phyloP scores from a whole-genome alignment of 2,329 filamentous ascomycete genomes.

The Onygenales sp. region DNA sequence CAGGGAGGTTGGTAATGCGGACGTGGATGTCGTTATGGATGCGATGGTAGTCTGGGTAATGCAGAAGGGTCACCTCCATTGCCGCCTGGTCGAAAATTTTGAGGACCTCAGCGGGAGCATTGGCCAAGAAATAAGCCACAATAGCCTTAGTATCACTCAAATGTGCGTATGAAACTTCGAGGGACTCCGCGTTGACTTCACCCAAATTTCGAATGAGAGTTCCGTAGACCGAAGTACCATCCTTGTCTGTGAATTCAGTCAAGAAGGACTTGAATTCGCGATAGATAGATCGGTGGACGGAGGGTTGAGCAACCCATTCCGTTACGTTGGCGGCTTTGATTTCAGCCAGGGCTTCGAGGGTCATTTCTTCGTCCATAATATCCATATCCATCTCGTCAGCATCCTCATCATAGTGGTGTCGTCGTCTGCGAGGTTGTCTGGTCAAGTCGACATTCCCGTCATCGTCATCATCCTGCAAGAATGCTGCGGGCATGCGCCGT shows the following conservation, averaged over 20 bases:
- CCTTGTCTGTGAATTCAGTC: slow-evolving; percentile 87
- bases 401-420: slow-evolving; percentile 90
- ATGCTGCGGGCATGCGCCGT: slow-evolving; percentile 53
- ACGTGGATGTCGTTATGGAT: slow-evolving; percentile 98
- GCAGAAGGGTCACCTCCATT: slow-evolving; percentile 89
- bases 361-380: slow-evolving; percentile 92
- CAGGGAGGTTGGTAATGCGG: slow-evolving; percentile 86
- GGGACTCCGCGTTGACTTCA: slow-evolving; percentile 89
- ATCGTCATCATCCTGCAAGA: slow-evolving; percentile 66
- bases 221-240: slow-evolving; percentile 86
- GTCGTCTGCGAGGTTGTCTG: slow-evolving; percentile 70
- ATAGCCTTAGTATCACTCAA: slow-evolving; percentile 84
- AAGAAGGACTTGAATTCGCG: slow-evolving; percentile 96
- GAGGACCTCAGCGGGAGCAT: slow-evolving; percentile 87
- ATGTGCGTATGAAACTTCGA: slow-evolving; percentile 94
- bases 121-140: slow-evolving; percentile 89
- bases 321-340: slow-evolving; percentile 88
- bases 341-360: slow-evolving; percentile 81
- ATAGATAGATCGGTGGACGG: slow-evolving; percentile 86
- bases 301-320: slow-evolving; percentile 86
- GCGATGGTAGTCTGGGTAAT: slow-evolving; percentile 95
- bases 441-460: slow-evolving; percentile 78
- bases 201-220: slow-evolving; percentile 91
- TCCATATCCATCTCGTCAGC: slow-evolving; percentile 85
- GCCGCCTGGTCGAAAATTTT: slow-evolving; percentile 95